Conservation (phyloP, 2,329 filamentous ascomycete genomes). For the Penicillium palitans region DNA sequence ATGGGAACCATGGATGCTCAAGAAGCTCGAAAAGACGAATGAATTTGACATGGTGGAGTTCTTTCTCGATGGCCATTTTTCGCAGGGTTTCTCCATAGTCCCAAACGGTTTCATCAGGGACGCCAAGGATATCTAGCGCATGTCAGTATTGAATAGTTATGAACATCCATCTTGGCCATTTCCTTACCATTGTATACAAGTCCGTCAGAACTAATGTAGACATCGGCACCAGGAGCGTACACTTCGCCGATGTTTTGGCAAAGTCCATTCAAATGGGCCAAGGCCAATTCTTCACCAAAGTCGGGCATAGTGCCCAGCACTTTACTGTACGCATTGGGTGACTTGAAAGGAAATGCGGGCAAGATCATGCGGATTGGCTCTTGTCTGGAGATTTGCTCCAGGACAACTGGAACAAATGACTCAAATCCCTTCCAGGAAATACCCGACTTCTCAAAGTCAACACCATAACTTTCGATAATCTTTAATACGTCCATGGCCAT, state of each 20-base stretch:
- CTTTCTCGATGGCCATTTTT: conserved; percentile 36
- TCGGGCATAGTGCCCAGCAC: conserved; percentile 43
- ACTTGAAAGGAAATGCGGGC: conserved; percentile 35
- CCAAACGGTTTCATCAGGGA: conserved; percentile 46
- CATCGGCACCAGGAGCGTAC: conserved; percentile 43
- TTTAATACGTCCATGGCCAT: conserved; percentile 24
- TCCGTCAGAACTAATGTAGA: conserved; percentile 48
- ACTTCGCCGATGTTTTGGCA: conserved; percentile 42
- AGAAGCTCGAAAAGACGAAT: conserved; percentile 42
- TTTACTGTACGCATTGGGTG: conserved; percentile 33
- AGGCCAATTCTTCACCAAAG: conserved; percentile 46
- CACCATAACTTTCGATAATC: conserved; percentile 30
- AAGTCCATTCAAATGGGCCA: conserved; percentile 43
- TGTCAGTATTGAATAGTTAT: not conserved
- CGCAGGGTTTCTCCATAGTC: conserved; percentile 42
- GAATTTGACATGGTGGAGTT: conserved; percentile 37
- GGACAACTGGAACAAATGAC: conserved; percentile 27
- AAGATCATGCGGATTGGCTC: conserved; percentile 34
- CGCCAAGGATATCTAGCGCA: conserved; percentile 40
- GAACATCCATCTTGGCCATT: fast-evolving
- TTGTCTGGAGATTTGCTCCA: conserved; percentile 20
- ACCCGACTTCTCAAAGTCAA: conserved; percentile 27
- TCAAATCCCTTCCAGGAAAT: conserved; percentile 29
- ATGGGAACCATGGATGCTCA: conserved; percentile 27
- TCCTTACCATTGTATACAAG: conserved; percentile 41